phyloP scores from a whole-genome alignment of 2,329 filamentous ascomycete genomes.

The Fusarium tanahbumbuense region DNA sequence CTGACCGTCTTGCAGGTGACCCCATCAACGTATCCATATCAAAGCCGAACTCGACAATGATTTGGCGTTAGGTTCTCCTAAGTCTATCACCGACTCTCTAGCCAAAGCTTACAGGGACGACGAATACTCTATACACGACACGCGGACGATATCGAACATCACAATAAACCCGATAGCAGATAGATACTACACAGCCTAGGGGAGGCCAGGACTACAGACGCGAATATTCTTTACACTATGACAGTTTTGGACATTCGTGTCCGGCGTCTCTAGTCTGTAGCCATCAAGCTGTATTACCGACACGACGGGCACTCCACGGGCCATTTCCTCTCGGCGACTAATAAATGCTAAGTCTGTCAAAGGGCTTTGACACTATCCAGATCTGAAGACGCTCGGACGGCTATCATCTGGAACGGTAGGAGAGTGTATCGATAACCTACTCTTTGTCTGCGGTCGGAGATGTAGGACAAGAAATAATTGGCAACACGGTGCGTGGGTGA shows the following conservation, averaged over 20 bases:
- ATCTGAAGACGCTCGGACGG: neutral
- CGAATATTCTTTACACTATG: neutral
- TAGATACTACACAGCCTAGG: neutral
- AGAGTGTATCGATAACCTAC: neutral
- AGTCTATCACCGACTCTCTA: neutral
- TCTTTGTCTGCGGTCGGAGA: neutral
- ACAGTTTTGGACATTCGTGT: neutral
- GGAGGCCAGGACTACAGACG: neutral
- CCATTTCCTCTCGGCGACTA: neutral
- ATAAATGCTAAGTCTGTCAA: neutral
- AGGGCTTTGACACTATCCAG: neutral
- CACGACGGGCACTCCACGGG: neutral
- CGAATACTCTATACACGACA: neutral
- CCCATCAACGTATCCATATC: neutral
- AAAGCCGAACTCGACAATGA: neutral
- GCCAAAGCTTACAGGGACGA: neutral
- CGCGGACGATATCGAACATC: neutral
- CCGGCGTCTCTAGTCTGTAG: neutral
- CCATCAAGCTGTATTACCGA: neutral
- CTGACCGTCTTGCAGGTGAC: neutral
- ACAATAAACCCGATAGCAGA: neutral
- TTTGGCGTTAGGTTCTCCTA: neutral
- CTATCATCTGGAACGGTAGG: neutral
- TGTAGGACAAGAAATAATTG: neutral
- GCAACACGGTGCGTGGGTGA: neutral